Conservation (phyloP, 2,329 filamentous ascomycete species). For the Colletotrichum godetiae region DNA sequence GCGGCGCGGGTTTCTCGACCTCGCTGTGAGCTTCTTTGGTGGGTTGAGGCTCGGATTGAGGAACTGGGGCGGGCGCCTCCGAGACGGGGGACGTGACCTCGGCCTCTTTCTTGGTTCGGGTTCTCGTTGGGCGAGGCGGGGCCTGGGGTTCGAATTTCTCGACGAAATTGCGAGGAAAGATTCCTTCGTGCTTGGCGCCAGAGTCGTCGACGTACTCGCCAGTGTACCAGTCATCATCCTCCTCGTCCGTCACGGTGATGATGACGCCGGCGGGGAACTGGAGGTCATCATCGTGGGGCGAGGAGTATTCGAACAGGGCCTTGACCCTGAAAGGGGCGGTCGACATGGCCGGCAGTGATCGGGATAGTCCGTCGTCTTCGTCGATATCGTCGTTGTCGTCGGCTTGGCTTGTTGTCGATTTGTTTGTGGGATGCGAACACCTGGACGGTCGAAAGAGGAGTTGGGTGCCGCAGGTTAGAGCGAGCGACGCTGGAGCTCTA, state of each 20-base stretch:
- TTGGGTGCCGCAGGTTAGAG: constrained; percentile 24
- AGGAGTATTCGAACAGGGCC: constrained; percentile 94
- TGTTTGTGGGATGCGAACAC: neutral
- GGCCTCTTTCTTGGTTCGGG: constrained; percentile 75
- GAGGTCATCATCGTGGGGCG: constrained; percentile 94
- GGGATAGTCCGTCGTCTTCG: constrained; percentile 13
- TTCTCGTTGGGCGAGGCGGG: constrained; percentile 84
- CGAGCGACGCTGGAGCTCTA: constrained; percentile 24
- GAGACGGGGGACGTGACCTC: constrained; percentile 43
- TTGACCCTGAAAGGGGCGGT: constrained; percentile 89
- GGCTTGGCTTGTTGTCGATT: neutral
- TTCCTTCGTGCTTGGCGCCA: constrained; percentile 82
- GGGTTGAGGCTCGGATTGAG: constrained; percentile 42
- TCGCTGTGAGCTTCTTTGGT: constrained; percentile 50
- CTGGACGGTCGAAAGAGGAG: constrained; percentile 27
- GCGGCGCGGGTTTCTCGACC: constrained; percentile 44
- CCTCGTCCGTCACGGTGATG: constrained; percentile 92
- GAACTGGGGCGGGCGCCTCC: constrained; percentile 41
- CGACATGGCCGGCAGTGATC: constrained; percentile 35
- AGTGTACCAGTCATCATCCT: constrained; percentile 93
- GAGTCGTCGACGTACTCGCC: constrained; percentile 85
- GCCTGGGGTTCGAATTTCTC: constrained; percentile 94
- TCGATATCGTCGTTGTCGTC: constrained; percentile 7
- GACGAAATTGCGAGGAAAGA: constrained; percentile 97
- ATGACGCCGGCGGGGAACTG: constrained; percentile 87